phyloP scores from a whole-genome alignment of 495 filamentous ascomycete genomes.

The Penicillium simplicissimum region DNA sequence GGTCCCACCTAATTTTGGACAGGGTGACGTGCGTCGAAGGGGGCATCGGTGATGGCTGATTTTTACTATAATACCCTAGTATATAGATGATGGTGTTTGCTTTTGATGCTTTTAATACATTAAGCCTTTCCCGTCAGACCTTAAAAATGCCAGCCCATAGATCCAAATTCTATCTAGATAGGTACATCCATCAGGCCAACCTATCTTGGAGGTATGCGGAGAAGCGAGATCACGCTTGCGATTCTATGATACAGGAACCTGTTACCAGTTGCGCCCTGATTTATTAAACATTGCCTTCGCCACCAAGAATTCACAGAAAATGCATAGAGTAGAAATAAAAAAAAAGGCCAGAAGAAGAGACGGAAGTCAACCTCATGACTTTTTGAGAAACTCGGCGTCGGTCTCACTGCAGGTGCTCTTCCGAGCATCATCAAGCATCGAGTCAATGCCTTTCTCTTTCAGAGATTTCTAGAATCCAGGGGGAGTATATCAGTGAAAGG shows the following conservation, averaged over 20 bases:
- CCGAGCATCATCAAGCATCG: conserved; percentile 80
- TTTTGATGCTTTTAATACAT: not conserved
- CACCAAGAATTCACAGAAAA: not conserved
- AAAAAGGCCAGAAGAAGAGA: not conserved
- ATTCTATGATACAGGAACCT: conserved; percentile 2
- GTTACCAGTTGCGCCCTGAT: conserved; percentile 4
- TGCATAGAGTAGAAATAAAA: conserved; percentile 11
- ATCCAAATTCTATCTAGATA: not conserved
- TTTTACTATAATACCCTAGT: conserved; percentile 15
- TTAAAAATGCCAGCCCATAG: not conserved
- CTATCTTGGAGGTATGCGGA: not conserved
- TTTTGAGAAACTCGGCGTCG: conserved; percentile 69
- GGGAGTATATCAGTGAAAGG: conserved; percentile 10
- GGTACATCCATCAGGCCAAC: not conserved
- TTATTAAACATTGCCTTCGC: not conserved
- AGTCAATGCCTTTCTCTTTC: conserved; percentile 82
- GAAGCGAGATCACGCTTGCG: conserved; percentile 2
- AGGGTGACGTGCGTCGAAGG: conserved; percentile 38
- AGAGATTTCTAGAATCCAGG: conserved; percentile 64
- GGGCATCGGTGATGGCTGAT: conserved; percentile 37
- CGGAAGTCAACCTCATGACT: conserved; percentile 17
- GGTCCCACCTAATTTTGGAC: conserved; percentile 39
- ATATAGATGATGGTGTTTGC: conserved; percentile 11
- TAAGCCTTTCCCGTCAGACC: not conserved
- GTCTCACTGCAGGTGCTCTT: conserved; percentile 74